These are phyloP conservation scores for Ambrosia hybrid DNA, from an alignment of 140 eudicot species.

Conservation along the genomic window DNA sequence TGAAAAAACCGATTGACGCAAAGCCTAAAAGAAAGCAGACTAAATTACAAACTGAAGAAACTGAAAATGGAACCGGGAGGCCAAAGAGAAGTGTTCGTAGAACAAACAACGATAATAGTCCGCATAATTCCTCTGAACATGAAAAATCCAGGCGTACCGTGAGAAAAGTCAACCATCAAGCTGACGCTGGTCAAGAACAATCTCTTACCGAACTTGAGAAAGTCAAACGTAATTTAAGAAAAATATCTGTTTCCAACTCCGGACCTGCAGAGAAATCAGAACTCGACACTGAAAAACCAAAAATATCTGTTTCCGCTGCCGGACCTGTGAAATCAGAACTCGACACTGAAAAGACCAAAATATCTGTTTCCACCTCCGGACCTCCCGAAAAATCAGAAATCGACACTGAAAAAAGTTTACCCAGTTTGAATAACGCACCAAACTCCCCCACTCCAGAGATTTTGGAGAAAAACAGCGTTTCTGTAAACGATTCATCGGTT, in stretches of 20 bases:
- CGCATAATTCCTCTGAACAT: constrained; percentile 43
- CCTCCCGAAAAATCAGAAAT: constrained; percentile 45
- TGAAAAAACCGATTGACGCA: constrained; percentile 40
- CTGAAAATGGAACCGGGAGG: constrained; percentile 43
- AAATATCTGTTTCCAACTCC: constrained; percentile 56
- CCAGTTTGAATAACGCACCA: constrained; percentile 27
- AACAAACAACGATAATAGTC: constrained; percentile 47
- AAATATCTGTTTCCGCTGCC: constrained; percentile 29
- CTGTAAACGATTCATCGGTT: constrained; percentile 19
- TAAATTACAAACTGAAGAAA: constrained; percentile 39
- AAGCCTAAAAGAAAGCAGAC: constrained; percentile 53
- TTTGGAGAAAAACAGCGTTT: constrained; percentile 2
- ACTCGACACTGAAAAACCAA: constrained; percentile 47
- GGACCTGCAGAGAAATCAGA: constrained; percentile 45
- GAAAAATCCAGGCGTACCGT: constrained; percentile 61
- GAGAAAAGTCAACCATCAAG: constrained; percentile 59
- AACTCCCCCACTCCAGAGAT: constrained; percentile 37
- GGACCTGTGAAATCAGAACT: constrained; percentile 43
- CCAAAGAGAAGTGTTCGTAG: constrained; percentile 62
- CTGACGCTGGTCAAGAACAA: constrained; percentile 66
- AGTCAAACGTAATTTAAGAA: constrained; percentile 80
- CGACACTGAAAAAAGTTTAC: constrained; percentile 54
- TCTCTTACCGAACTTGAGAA: constrained; percentile 83
- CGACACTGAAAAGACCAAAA: constrained; percentile 67
- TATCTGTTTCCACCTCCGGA: constrained; percentile 46